A percentile compares a stretch with the other conserved stretches of the same genome.
Conservation (phyloP, 176 grass and related monocot genomes). For the Dendrocalamus sinicus region DNA sequence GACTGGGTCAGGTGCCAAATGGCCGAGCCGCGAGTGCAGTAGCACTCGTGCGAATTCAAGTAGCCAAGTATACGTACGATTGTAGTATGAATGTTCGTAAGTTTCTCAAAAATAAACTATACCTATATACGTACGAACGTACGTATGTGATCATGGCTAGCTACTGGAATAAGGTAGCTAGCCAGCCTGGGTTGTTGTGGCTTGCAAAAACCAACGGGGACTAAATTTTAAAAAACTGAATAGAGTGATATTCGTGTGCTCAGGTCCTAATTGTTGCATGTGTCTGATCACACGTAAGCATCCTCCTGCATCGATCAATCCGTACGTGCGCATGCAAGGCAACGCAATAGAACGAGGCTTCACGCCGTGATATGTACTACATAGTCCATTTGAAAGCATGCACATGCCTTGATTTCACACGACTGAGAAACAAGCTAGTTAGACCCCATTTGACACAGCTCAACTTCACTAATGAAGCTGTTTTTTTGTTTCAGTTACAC, state of each 20-base stretch:
- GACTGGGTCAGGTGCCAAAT: slow-evolving; percentile 52
- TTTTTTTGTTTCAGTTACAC: no score
- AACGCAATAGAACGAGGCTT: neutral
- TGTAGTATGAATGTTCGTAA: neutral
- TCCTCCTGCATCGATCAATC: neutral
- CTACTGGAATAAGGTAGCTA: neutral
- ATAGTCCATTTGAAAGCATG: no score
- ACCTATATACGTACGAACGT: neutral
- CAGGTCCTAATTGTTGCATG: neutral
- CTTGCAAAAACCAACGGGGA: no score
- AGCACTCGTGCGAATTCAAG: neutral
- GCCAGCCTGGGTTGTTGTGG: neutral
- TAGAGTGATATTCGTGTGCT: no score
- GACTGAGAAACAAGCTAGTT: no score
- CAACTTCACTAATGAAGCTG: no score
- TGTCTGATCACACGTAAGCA: neutral
- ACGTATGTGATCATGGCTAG: neutral
- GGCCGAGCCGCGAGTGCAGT: neutral
- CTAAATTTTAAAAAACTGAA: no score
- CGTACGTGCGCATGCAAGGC: neutral
- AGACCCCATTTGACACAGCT: no score
- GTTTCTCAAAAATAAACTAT: neutral
- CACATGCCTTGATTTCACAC: no score
- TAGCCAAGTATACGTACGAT: neutral
- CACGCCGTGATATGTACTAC: no score